Conservation (phyloP, 495 filamentous ascomycete genomes). For the Lophium mytilinum region DNA sequence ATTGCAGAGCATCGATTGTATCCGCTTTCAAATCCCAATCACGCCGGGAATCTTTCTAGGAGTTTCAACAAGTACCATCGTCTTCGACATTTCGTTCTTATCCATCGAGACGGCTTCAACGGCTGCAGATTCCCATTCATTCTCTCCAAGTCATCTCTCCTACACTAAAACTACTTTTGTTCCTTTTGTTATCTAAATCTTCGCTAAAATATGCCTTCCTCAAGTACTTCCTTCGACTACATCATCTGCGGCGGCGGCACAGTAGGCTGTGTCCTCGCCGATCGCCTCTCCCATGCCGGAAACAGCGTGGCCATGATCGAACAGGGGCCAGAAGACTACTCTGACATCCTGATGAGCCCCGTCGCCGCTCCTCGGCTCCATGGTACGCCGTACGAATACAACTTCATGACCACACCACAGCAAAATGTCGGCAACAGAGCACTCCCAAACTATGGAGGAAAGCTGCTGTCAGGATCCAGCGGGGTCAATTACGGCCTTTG, state of each 20-base stretch:
- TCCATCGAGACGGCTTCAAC: too few relatives aligned
- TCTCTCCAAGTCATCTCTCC: too few relatives aligned
- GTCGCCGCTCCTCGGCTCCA: not conserved
- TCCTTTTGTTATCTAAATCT: too few relatives aligned
- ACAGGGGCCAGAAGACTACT: not conserved
- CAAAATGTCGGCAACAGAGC: not conserved
- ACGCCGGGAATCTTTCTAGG: too few relatives aligned
- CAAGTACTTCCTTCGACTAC: conserved; percentile 1
- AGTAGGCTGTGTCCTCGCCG: conserved; percentile 3
- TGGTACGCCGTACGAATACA: not conserved
- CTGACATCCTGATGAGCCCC: not conserved
- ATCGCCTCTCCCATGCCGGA: not conserved
- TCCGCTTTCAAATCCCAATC: too few relatives aligned
- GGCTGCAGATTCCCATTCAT: too few relatives aligned
- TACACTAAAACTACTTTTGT: too few relatives aligned
- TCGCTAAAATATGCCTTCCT: not conserved
- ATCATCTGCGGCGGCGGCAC: conserved; percentile 14
- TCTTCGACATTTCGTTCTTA: too few relatives aligned
- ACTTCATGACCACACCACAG: conserved; percentile 8
- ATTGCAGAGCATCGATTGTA: too few relatives aligned
- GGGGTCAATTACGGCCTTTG: conserved; percentile 59
- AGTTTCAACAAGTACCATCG: too few relatives aligned
- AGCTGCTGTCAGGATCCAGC: conserved; percentile 50
- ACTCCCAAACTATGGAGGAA: conserved; percentile 30
- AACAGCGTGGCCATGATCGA: not conserved